These are phyloP conservation scores for Lobosporangium transversale DNA, from an alignment of 192 early-diverging fungal species.

Conservation along the genomic window DNA sequence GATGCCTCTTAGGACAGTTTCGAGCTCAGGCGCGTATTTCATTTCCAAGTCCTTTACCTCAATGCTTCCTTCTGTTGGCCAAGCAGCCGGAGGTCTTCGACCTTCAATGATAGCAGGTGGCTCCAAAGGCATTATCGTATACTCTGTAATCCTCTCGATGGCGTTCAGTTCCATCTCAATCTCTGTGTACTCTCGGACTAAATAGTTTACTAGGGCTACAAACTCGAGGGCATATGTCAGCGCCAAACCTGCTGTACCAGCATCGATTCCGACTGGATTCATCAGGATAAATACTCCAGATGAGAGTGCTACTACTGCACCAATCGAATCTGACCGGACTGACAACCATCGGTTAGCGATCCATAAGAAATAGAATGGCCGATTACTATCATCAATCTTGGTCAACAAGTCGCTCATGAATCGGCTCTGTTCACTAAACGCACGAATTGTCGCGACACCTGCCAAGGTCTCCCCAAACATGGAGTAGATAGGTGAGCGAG, in stretches of 20 bases:
- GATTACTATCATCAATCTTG: slow-evolving; percentile 76
- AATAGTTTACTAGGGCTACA: slow-evolving; percentile 78
- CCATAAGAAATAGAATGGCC: slow-evolving; percentile 86
- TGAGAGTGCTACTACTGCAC: slow-evolving; percentile 67
- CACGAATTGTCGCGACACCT: slow-evolving; percentile 81
- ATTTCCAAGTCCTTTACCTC: slow-evolving; percentile 69
- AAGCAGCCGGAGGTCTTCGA: slow-evolving; percentile 59
- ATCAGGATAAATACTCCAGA: slow-evolving; percentile 71
- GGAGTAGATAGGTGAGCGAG: slow-evolving; percentile 81
- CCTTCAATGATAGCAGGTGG: slow-evolving; percentile 65
- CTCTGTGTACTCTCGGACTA: slow-evolving; percentile 78
- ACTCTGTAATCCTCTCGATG: slow-evolving; percentile 87
- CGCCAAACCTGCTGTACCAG: slow-evolving; percentile 82
- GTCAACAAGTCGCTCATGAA: slow-evolving; percentile 69
- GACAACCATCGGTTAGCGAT: slow-evolving; percentile 84
- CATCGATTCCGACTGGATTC: slow-evolving; percentile 45
- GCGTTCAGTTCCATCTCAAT: slow-evolving; percentile 88
- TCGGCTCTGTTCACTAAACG: slow-evolving; percentile 73
- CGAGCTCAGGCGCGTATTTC: slow-evolving; percentile 73
- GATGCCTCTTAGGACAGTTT: slow-evolving; percentile 75
- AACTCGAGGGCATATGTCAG: slow-evolving; percentile 85
- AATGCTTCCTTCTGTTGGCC: slow-evolving; percentile 75
- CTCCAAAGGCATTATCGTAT: slow-evolving; percentile 81
- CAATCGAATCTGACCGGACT: slow-evolving; percentile 75
- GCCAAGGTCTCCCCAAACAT: slow-evolving; percentile 67